A percentile compares a stretch with the other conserved stretches of the same genome.
Conservation (phyloP, 495 filamentous ascomycete genomes). For the Talaromyces wortmannii region DNA sequence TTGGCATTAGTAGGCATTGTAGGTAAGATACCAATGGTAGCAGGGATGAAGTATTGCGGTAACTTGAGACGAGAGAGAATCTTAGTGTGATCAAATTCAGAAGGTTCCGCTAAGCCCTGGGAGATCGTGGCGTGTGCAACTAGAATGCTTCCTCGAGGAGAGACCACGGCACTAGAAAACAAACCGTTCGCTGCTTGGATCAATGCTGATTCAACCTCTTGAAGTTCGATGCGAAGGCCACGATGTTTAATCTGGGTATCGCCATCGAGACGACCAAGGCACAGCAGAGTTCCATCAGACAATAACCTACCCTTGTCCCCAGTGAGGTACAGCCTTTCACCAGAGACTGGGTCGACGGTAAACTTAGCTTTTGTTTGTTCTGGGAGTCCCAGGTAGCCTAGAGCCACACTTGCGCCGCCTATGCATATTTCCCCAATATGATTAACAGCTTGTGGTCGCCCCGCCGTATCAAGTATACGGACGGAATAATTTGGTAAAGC, state of each 20-base stretch:
- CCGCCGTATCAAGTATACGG: constrained; percentile 8
- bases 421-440: no score
- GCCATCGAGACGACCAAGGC: constrained; percentile 20
- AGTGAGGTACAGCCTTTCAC: constrained; percentile 11
- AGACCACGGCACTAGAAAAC: constrained; percentile 19
- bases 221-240: constrained; percentile 40
- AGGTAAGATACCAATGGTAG: no score
- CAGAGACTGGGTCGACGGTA: constrained; percentile 14
- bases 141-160: constrained; percentile 14
- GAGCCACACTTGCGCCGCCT: constrained; percentile 26
- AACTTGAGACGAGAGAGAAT: constrained; percentile 8
- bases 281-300: constrained; percentile 18
- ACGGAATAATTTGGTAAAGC: constrained; percentile 18
- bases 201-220: constrained; percentile 31
- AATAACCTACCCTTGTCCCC: constrained; percentile 12
- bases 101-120: no score
- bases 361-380: constrained; percentile 23
- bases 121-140: constrained; percentile 18
- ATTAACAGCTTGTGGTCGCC: background rate
- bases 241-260: constrained; percentile 39
- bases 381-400: constrained; percentile 33
- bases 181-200: constrained; percentile 11
- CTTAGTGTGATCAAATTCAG: background rate
- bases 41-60: constrained; percentile 24
- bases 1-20: no score